A percentile compares a stretch with the other conserved stretches of the same genome.
These are phyloP conservation scores for Russula olivacea DNA, from an alignment of 768 basidiomycete species.

Conservation along the genomic window DNA sequence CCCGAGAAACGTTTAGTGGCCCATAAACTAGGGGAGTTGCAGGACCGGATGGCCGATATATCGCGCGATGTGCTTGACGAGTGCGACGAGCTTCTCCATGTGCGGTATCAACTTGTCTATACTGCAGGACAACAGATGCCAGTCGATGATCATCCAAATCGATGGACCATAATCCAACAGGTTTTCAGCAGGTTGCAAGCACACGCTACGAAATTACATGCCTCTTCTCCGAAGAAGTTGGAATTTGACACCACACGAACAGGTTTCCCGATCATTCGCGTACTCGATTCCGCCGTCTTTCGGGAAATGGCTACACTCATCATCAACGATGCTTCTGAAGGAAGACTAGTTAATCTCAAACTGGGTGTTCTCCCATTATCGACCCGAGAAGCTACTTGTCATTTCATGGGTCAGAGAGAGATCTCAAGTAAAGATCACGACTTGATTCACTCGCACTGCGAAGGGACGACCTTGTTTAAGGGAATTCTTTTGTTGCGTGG, in stretches of 20 bases:
- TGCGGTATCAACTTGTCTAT: conserved; percentile 45
- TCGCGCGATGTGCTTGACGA: conserved; percentile 19
- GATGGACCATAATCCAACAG: conserved; percentile 40
- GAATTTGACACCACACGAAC: background rate
- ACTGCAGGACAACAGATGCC: conserved; percentile 37
- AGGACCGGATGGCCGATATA: background rate
- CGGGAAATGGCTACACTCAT: background rate
- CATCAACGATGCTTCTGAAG: background rate
- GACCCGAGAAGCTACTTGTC: conserved; percentile 1
- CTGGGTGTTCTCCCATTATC: background rate
- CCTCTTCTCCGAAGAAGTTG: background rate
- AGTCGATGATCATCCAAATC: conserved; percentile 38
- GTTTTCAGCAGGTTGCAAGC: conserved; percentile 32
- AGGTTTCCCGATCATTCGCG: conserved; percentile 4
- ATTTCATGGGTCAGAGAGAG: background rate
- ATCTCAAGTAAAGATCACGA: background rate
- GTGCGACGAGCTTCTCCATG: conserved; percentile 37
- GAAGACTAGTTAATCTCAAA: background rate
- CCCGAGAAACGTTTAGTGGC: background rate
- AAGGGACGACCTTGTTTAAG: conserved; percentile 30
- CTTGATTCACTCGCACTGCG: background rate
- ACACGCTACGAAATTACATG: conserved; percentile 2
- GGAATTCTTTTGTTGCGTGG: conserved; percentile 42
- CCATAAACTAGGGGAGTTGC: background rate
- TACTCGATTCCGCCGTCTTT: background rate